Evolutionary conservation across 2,329 filamentous ascomycete species (phyloP).

Genomic region (Colletotrichum limetticola): DNA sequence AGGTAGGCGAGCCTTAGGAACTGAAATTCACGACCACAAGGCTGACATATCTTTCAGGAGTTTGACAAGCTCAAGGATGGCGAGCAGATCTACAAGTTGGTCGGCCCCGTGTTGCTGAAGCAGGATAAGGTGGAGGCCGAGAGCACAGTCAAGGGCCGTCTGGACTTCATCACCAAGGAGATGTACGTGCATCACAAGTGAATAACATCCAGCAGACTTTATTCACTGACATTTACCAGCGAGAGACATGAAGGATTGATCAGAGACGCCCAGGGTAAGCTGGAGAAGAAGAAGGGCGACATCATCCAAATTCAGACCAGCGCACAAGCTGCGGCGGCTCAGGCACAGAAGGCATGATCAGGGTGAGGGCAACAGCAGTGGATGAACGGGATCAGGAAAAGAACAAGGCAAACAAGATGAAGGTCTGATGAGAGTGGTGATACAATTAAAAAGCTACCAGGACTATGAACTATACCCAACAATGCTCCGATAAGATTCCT

Average conservation of each 20-base stretch:
- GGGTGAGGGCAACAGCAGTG: neutral
- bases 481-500: constrained; percentile 27
- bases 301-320: constrained; percentile 67
- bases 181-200: constrained; percentile 69
- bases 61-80: constrained; percentile 82
- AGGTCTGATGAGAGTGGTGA: constrained; percentile 30
- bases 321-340: constrained; percentile 54
- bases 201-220: neutral
- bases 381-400: too few species aligned
- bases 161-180: constrained; percentile 94
- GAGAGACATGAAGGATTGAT: constrained; percentile 61
- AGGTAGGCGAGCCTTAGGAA: constrained; percentile 58
- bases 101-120: constrained; percentile 92
- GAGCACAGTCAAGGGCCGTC: constrained; percentile 87
- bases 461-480: constrained; percentile 34
- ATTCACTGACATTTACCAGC: constrained; percentile 36
- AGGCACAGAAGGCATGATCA: constrained; percentile 42
- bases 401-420: too few species aligned
- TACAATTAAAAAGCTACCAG: constrained; percentile 31
- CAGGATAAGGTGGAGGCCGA: constrained; percentile 93
- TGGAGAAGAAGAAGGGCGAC: constrained; percentile 68
- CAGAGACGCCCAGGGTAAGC: constrained; percentile 64
- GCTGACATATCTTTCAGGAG: constrained; percentile 65
- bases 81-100: constrained; percentile 94
- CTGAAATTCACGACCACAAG: neutral